Percentiles rank a stretch among this genome's conserved stretches.
phyloP scores from a whole-genome alignment of 345 rosid genomes.

The Angophora floribunda region DNA sequence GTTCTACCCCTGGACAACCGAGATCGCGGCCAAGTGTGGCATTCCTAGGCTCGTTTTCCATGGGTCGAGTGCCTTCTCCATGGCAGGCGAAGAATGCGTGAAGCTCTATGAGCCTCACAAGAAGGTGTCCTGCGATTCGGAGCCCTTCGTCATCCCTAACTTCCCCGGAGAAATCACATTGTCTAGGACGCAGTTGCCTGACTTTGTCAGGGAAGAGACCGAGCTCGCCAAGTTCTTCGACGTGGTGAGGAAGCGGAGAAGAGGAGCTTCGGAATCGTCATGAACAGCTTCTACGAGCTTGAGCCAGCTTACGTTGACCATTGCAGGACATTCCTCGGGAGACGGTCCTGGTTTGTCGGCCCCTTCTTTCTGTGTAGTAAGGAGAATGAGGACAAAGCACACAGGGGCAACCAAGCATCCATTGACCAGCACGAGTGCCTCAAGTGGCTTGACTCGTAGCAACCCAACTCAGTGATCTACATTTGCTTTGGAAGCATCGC shows the following conservation, averaged over 20 bases:
- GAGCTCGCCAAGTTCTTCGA: not conserved
- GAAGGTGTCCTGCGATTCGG: slow-evolving; percentile 11
- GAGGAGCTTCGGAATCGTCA: slow-evolving; percentile 44
- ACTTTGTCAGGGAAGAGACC: not conserved
- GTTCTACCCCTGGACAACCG: slow-evolving; percentile 20
- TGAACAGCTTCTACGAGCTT: slow-evolving; percentile 73
- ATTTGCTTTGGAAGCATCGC: slow-evolving; percentile 25
- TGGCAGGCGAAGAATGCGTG: not conserved
- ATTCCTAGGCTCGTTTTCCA: slow-evolving; percentile 26
- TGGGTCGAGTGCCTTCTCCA: slow-evolving; percentile 16
- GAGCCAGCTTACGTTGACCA: slow-evolving; percentile 42
- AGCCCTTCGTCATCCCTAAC: slow-evolving; percentile 12
- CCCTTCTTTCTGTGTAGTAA: slow-evolving; percentile 30
- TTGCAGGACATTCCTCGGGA: slow-evolving; percentile 23
- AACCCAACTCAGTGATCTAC: slow-evolving; percentile 30
- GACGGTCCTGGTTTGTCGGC: slow-evolving; percentile 55
- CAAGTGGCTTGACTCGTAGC: slow-evolving; percentile 27
- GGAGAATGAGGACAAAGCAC: slow-evolving; percentile 11
- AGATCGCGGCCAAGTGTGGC: slow-evolving; percentile 8
- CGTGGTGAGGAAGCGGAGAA: slow-evolving; percentile 23
- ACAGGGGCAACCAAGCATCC: slow-evolving; percentile 15
- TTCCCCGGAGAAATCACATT: slow-evolving; percentile 20
- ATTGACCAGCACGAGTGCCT: slow-evolving; percentile 20
- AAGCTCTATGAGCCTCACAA: slow-evolving; percentile 1
- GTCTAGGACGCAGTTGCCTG: slow-evolving; percentile 6